Evolutionary conservation across 1,284 basidiomycete genomes (phyloP).

Genomic region (Cystobasidium slooffiae): DNA sequence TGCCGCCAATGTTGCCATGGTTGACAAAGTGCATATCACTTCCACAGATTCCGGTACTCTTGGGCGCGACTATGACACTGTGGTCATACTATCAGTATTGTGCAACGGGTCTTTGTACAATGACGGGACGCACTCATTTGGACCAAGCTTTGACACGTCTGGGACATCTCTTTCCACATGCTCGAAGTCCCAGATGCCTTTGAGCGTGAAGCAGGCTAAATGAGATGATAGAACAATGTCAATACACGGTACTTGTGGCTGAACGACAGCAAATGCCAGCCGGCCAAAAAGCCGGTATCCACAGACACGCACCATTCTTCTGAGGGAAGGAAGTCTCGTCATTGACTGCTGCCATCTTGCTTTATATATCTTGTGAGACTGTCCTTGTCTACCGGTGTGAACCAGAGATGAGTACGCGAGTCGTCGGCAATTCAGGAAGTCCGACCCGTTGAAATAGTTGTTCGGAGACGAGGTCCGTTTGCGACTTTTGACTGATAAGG

Average conservation of each 20-base stretch:
- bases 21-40: constrained; percentile 82
- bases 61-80: constrained; percentile 71
- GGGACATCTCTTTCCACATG: constrained; percentile 81
- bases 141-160: constrained; percentile 55
- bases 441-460: too few relatives aligned
- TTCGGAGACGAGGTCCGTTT: too few relatives aligned
- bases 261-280: not conserved
- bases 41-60: constrained; percentile 67
- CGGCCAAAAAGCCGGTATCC: not conserved
- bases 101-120: constrained; percentile 62
- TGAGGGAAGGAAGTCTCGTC: not conserved
- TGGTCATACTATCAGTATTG: not conserved
- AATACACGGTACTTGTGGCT: too few relatives aligned
- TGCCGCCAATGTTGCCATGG: constrained; percentile 24
- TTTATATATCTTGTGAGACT: not conserved
- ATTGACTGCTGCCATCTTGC: not conserved
- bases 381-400: not conserved
- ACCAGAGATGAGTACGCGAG: not conserved
- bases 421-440: too few relatives aligned
- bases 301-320: constrained; percentile 1
- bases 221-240: too few relatives aligned
- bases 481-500: too few relatives aligned
- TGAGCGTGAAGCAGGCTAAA: constrained; percentile 70
- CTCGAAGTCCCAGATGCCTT: constrained; percentile 68
- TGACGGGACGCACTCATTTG: constrained; percentile 40